Evolutionary conservation across 495 filamentous ascomycete species (phyloP).

Genomic region (Aspergillus bertholletiae): DNA sequence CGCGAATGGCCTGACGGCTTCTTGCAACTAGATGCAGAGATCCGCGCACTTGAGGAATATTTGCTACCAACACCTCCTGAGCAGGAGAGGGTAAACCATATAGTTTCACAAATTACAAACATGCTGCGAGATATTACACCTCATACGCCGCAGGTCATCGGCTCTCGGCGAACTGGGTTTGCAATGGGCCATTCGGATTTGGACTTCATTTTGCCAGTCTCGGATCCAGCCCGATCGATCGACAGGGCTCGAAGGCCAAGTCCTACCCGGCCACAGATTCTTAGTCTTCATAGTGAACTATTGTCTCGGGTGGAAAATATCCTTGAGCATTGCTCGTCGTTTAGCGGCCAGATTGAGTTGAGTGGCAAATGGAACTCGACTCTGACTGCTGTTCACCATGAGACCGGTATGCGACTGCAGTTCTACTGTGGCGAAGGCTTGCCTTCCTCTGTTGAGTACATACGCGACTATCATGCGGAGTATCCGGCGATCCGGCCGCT

Average conservation of each 20-base stretch:
- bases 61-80: constrained; percentile 36
- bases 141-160: constrained; percentile 40
- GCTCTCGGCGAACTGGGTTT: constrained; percentile 53
- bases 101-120: constrained; percentile 24
- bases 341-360: constrained; percentile 9
- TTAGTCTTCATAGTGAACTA: constrained; percentile 15
- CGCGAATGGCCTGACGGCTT: constrained; percentile 11
- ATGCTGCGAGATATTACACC: constrained; percentile 19
- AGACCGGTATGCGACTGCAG: constrained; percentile 46
- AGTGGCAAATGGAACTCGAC: constrained; percentile 19
- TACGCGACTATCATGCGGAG: constrained; percentile 43
- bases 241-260: constrained; percentile 28
- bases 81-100: constrained; percentile 19
- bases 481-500: constrained; percentile 47
- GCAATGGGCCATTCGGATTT: constrained; percentile 49
- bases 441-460: constrained; percentile 32
- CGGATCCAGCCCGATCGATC: constrained; percentile 16
- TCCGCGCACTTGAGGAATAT: constrained; percentile 43
- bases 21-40: constrained; percentile 39
- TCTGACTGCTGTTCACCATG: constrained; percentile 33
- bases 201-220: constrained; percentile 36
- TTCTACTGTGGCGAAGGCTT: constrained; percentile 38
- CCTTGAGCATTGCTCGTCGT: constrained; percentile 16
- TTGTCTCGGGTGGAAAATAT: constrained; percentile 20
- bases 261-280: constrained; percentile 26